Percentiles rank a stretch among this genome's conserved stretches.
Evolutionary conservation across 345 rosid genomes (phyloP).

Genomic region (Murraya paniculata): DNA sequence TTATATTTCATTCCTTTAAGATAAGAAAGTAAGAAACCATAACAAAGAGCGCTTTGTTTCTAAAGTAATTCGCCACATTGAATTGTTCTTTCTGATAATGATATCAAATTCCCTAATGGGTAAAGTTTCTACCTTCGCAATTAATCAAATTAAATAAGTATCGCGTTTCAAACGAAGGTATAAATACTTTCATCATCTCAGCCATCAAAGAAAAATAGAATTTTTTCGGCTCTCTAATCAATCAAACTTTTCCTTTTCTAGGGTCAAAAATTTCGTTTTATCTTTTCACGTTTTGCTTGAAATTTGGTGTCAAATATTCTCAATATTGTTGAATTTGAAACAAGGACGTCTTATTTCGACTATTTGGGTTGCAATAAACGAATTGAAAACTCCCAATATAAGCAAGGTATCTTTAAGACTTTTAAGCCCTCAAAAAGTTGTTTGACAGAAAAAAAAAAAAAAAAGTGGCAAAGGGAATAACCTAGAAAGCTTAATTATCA

Average conservation of each 20-base stretch:
- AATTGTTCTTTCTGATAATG: background rate
- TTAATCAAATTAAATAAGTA: background rate
- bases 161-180: no score
- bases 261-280: background rate
- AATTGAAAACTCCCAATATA: background rate
- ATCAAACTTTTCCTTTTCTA: background rate
- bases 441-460: background rate
- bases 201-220: no score
- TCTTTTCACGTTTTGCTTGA: background rate
- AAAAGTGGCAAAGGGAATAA: constrained; percentile 4
- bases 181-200: background rate
- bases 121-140: background rate
- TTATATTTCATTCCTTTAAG: background rate
- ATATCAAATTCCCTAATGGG: background rate
- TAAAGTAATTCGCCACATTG: no score
- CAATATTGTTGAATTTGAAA: no score
- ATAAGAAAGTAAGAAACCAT: background rate
- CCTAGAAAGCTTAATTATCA: constrained; percentile 8
- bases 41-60: background rate
- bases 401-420: constrained; percentile 6
- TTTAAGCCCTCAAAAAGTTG: background rate
- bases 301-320: background rate
- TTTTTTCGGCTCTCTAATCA: background rate
- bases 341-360: no score
- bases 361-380: background rate